Conservation (phyloP, 306 rosid genomes). For the Rosa multiflora region DNA sequence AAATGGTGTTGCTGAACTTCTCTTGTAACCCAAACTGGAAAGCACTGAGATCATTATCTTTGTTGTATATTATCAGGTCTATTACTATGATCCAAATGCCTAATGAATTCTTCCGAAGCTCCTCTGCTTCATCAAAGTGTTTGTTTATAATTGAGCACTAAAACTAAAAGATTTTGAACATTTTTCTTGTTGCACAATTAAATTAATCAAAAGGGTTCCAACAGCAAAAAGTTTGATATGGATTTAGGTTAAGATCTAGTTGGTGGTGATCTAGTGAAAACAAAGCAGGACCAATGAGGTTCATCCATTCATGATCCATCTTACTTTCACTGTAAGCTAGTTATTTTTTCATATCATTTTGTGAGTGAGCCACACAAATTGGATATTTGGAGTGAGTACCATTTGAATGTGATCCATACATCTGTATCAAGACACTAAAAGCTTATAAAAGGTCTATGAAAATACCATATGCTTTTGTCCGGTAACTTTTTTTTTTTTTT, state of each 20-base stretch:
- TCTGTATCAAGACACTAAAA: background rate
- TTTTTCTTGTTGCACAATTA: background rate
- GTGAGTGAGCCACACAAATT: constrained; percentile 8
- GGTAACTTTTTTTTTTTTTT: background rate
- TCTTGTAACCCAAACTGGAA: constrained; percentile 25
- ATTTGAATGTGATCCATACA: constrained; percentile 1
- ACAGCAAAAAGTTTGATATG: background rate
- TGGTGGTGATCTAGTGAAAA: background rate
- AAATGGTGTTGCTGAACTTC: constrained; percentile 30
- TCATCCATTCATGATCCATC: constrained; percentile 2
- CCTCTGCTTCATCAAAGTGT: background rate
- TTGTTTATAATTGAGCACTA: background rate
- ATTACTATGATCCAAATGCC: background rate
- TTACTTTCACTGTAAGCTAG: background rate
- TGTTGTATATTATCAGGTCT: constrained; percentile 14
- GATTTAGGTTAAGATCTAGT: background rate
- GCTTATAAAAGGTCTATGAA: background rate
- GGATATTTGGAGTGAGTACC: background rate
- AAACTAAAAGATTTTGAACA: background rate
- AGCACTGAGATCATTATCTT: constrained; percentile 24
- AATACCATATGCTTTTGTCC: background rate
- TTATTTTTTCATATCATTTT: background rate
- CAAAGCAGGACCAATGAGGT: background rate
- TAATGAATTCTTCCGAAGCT: background rate
- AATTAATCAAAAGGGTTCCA: background rate